phyloP scores from a whole-genome alignment of 1,139 yeast species.

The Kurtzmaniella quercitrusa region DNA sequence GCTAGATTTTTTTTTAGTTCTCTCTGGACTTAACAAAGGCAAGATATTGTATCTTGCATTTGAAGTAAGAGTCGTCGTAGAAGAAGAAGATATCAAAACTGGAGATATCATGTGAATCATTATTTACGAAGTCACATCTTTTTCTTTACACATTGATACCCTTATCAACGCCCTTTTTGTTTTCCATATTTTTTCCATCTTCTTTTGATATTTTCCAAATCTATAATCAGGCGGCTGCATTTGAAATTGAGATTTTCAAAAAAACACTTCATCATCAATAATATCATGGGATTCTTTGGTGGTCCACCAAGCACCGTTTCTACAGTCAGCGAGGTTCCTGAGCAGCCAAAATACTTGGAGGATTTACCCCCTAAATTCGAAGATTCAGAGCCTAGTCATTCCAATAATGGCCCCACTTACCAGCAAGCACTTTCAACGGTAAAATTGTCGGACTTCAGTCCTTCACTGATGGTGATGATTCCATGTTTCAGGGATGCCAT shows the following conservation, averaged over 20 bases:
- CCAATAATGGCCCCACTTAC: slow-evolving; percentile 16
- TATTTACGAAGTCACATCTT: too few species aligned
- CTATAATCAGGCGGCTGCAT: too few species aligned
- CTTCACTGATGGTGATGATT: slow-evolving; percentile 53
- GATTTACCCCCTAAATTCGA: slow-evolving; percentile 47
- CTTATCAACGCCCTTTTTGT: too few species aligned
- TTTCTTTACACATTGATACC: too few species aligned
- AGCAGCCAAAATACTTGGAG: slow-evolving; percentile 19
- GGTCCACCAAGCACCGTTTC: slow-evolving; percentile 24
- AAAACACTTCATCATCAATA: neutral
- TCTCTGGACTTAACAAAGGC: too few species aligned
- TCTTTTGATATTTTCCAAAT: too few species aligned
- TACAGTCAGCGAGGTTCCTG: slow-evolving; percentile 17
- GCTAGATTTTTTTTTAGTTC: slow-evolving; percentile 52
- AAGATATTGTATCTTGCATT: too few species aligned
- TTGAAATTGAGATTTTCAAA: neutral
- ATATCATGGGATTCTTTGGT: slow-evolving; percentile 33
- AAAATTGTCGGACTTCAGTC: slow-evolving; percentile 49
- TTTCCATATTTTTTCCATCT: too few species aligned
- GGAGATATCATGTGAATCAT: too few species aligned
- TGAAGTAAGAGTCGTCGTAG: too few species aligned
- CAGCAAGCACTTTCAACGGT: slow-evolving; percentile 27
- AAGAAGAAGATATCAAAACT: too few species aligned
- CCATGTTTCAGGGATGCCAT: slow-evolving; percentile 93
- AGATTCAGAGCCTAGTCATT: slow-evolving; percentile 22